These are phyloP conservation scores for Clathrospora elynae DNA, from an alignment of 2,329 filamentous ascomycete genomes.

Conservation along the genomic window DNA sequence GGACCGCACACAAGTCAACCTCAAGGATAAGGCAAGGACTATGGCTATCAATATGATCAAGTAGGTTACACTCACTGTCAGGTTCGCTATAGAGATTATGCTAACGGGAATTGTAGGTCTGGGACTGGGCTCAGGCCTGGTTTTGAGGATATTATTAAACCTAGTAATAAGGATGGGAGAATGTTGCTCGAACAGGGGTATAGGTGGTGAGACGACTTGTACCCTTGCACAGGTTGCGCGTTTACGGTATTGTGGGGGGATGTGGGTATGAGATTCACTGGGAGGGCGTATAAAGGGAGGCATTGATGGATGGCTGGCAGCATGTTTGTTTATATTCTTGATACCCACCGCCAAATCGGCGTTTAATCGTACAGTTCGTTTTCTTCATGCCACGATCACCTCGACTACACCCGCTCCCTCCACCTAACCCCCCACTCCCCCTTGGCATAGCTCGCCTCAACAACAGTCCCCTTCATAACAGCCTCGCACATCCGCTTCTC, in stretches of 20 bases:
- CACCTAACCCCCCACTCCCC: conserved; percentile 65
- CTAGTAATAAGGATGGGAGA: conserved; percentile 20
- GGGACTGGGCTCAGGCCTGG: conserved; percentile 35
- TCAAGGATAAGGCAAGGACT: conserved; percentile 54
- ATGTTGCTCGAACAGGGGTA: conserved; percentile 28
- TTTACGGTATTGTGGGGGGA: not conserved
- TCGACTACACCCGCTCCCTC: conserved; percentile 51
- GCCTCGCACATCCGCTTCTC: conserved; percentile 60
- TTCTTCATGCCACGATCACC: not conserved
- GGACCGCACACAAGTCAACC: conserved; percentile 56
- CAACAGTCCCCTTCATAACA: conserved; percentile 62
- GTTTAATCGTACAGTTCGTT: conserved; percentile 9
- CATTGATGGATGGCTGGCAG: conserved; percentile 1
- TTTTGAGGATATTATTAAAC: conserved; percentile 34
- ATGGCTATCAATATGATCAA: conserved; percentile 49
- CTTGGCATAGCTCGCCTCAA: conserved; percentile 66
- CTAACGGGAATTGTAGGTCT: conserved; percentile 29
- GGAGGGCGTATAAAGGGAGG: not conserved
- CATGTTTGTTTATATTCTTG: conserved; percentile 16
- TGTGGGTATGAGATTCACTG: not conserved
- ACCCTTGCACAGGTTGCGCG: not conserved
- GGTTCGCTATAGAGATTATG: not conserved
- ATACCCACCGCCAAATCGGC: conserved; percentile 24
- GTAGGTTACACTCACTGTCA: conserved; percentile 32
- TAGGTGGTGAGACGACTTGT: conserved; percentile 31